These are phyloP conservation scores for Phyllosticta paracitricarpa DNA, from an alignment of 2,329 filamentous ascomycete species.

Conservation along the genomic window DNA sequence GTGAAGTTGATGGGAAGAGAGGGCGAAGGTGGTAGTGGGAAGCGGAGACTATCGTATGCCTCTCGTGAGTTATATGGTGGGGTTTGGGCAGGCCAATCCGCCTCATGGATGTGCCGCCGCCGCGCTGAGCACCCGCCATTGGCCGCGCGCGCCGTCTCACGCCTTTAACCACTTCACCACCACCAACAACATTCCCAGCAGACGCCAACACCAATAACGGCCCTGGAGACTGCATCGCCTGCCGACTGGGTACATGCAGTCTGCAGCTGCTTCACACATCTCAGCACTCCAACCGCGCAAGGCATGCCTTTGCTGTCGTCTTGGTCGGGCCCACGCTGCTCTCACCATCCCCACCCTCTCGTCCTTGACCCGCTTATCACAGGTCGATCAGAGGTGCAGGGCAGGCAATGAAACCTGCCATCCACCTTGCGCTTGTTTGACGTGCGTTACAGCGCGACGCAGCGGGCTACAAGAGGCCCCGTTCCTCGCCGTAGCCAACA, in stretches of 20 bases:
- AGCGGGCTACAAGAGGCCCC: constrained; percentile 3
- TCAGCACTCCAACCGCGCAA: neutral
- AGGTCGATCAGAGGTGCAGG: constrained; percentile 1
- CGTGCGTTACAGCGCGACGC: constrained; percentile 6
- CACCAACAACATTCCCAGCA: neutral
- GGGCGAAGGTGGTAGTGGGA: neutral
- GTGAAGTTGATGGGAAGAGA: neutral
- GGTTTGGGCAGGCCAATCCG: constrained; percentile 6
- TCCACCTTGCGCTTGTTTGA: constrained; percentile 7
- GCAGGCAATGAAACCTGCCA: constrained; percentile 7
- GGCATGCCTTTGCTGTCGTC: neutral
- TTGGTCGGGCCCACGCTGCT: no score
- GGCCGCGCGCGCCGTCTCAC: neutral
- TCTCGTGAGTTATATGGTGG: constrained; percentile 9
- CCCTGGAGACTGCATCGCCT: neutral
- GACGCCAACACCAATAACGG: neutral
- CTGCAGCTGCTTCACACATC: neutral
- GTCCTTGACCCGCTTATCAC: neutral
- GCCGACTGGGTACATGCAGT: neutral
- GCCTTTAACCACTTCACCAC: neutral
- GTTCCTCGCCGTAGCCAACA: neutral
- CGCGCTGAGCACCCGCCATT: neutral
- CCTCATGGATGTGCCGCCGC: neutral
- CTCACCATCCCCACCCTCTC: neutral
- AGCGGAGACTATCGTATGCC: constrained; percentile 3